phyloP scores from a whole-genome alignment of 2,329 filamentous ascomycete genomes.

The Thelonectria olida region DNA sequence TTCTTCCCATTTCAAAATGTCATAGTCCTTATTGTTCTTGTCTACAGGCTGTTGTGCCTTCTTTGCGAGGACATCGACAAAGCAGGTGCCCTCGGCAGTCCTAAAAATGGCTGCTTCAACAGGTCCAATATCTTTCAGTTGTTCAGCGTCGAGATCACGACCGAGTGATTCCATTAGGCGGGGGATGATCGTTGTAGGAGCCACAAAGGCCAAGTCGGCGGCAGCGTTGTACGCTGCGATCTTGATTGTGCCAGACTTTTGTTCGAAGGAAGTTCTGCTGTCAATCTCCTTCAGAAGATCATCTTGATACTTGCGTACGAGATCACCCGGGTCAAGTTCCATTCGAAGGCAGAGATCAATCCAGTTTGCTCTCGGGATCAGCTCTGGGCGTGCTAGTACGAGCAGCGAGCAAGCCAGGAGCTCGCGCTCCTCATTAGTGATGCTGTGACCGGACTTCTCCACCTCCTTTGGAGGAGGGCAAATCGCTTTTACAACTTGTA shows the following conservation, averaged over 20 bases:
- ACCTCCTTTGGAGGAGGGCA: constrained; percentile 66
- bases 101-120: constrained; percentile 93
- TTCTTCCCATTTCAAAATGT: constrained; percentile 96
- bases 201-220: constrained; percentile 92
- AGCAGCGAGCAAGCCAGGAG: constrained; percentile 79
- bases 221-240: constrained; percentile 83
- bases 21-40: constrained; percentile 94
- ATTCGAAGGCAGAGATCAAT: constrained; percentile 86
- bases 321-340: constrained; percentile 81
- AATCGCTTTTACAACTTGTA: constrained; percentile 68
- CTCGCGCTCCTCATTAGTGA: constrained; percentile 64
- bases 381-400: constrained; percentile 78
- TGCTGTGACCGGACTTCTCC: constrained; percentile 50
- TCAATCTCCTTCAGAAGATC: constrained; percentile 75
- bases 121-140: constrained; percentile 78
- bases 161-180: constrained; percentile 78
- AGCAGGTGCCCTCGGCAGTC: constrained; percentile 87
- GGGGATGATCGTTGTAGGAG: constrained; percentile 82
- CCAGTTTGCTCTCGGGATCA: constrained; percentile 85
- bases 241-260: constrained; percentile 61
- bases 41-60: constrained; percentile 76
- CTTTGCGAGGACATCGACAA: constrained; percentile 89
- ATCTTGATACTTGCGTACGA: constrained; percentile 72
- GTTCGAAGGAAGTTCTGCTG: constrained; percentile 55
- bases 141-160: constrained; percentile 75